These are phyloP conservation scores for Pythium folliculosum DNA, from an alignment of 352 stramenopile species.

Conservation along the genomic window DNA sequence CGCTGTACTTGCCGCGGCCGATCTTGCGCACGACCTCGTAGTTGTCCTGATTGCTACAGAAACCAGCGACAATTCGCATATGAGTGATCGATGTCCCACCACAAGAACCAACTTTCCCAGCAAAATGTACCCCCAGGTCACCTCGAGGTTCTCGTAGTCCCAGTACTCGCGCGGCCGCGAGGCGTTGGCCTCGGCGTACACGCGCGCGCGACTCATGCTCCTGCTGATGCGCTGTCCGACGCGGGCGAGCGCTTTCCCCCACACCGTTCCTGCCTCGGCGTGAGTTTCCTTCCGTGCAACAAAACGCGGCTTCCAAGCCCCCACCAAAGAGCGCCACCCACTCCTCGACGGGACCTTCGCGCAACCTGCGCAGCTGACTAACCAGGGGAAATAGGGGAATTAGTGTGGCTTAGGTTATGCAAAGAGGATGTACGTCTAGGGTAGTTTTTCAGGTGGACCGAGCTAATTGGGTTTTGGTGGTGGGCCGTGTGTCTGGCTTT, in stretches of 20 bases:
- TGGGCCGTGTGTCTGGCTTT: neutral
- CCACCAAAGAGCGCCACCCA: constrained; percentile 9
- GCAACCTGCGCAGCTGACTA: neutral
- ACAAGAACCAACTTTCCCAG: constrained; percentile 27
- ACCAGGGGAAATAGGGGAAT: too few species aligned
- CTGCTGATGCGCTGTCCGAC: constrained; percentile 3
- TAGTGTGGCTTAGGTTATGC: too few species aligned
- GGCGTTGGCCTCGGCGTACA: constrained; percentile 96
- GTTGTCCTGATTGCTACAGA: constrained; percentile 92
- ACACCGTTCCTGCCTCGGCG: constrained; percentile 9
- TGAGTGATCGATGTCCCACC: too few species aligned
- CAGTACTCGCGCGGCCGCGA: constrained; percentile 98
- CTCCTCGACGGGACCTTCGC: constrained; percentile 5
- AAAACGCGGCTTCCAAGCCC: too few species aligned
- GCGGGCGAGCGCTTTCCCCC: constrained; percentile 9
- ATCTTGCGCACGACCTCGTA: constrained; percentile 99
- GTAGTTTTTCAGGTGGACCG: too few species aligned
- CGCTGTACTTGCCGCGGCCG: constrained; percentile 98
- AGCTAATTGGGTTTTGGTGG: neutral
- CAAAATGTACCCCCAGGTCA: constrained; percentile 90
- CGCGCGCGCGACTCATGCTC: constrained; percentile 70
- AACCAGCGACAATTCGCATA: too few species aligned
- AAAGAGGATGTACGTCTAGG: too few species aligned
- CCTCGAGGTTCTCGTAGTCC: constrained; percentile 99
- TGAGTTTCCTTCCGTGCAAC: neutral